Evolutionary conservation across 441 rosid genomes (phyloP).

Genomic region (Pelargonium citronellum): DNA sequence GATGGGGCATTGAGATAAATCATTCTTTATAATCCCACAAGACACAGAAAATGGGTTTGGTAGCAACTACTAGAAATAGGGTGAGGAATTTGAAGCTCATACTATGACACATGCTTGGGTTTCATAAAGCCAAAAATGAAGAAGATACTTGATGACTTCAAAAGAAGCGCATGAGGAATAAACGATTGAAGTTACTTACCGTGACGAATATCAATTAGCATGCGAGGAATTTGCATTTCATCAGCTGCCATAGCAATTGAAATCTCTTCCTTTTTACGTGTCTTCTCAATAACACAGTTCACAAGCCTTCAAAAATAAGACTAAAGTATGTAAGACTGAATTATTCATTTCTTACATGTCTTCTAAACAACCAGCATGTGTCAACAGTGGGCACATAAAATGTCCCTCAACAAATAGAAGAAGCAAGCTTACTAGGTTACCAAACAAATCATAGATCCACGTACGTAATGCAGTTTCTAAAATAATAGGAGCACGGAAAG

Average conservation of each 20-base stretch:
- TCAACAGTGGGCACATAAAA: too few species aligned
- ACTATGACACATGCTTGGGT: not conserved
- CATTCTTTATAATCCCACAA: not conserved
- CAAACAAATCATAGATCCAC: too few species aligned
- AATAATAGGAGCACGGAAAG: not conserved
- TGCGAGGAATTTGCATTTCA: slow-evolving; percentile 77
- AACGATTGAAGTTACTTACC: slow-evolving; percentile 41
- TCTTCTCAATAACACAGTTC: slow-evolving; percentile 82
- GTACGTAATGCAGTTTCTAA: not conserved
- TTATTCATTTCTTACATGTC: not conserved
- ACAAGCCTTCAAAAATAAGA: slow-evolving; percentile 62
- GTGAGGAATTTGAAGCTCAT: not conserved
- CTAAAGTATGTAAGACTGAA: slow-evolving; percentile 1
- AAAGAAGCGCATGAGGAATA: not conserved
- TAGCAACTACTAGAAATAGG: too few species aligned
- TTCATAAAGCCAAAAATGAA: not conserved
- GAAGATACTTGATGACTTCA: not conserved
- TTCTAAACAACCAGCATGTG: too few species aligned
- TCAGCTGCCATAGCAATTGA: slow-evolving; percentile 89
- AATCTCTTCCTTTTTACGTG: slow-evolving; percentile 49
- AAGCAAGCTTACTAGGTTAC: too few species aligned
- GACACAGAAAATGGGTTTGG: too few species aligned
- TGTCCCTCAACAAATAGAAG: too few species aligned
- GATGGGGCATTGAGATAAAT: not conserved
- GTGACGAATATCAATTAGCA: slow-evolving; percentile 81